Base-by-base conservation (phyloP, 1,139 yeast species). In the Yamadazyma songkhlaensis region DNA sequence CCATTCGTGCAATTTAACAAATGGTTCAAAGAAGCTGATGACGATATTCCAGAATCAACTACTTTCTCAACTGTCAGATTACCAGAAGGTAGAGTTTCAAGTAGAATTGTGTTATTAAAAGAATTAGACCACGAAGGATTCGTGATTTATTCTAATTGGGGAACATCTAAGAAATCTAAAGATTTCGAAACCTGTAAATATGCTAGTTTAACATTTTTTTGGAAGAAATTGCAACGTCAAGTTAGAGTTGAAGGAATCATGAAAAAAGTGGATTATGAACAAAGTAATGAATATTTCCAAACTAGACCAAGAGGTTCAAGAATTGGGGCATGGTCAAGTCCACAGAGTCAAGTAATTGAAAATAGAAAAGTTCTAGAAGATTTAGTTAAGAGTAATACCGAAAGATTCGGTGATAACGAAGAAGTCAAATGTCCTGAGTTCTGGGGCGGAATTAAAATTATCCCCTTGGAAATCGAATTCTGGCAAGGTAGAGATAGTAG, bases 241-340 rank as follows among this genome's bases (percentile, higher is more conserved):
- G 96, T 92, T 6, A 74, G 98, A 46, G 83, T 92, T 9, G 98
- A 92, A 60, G 98, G 98, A 25, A 50, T 67, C 9, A 81, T 88
- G 54, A 95, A 86, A 57, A 77, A 74, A 45, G 84, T 90, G 25
- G 68, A 79, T 24, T 72, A 81, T 43, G 90, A 84, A 49, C 87
- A 85, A 28, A 77, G 89, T 8, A 80, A 83, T 50, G 71, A 82
- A 38, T 92, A 92, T 62, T 92, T 79, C 61, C 74, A 78, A 38
- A 84, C 96, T 1, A 74, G 98, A 53, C 97, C 98, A 25, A 72
- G 95, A 44, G 97, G 95, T 5, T 85, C 96, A 15, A 81, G 86
- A 55, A 81, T 92, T 44, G 97, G 98, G 17, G 98, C 98, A 0
- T 90, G 97, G 96, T 85, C 97, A 0, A 83, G 95, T 31, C 95